phyloP scores from a whole-genome alignment of 208 protist species.

The Strigomonas culicis region DNA sequence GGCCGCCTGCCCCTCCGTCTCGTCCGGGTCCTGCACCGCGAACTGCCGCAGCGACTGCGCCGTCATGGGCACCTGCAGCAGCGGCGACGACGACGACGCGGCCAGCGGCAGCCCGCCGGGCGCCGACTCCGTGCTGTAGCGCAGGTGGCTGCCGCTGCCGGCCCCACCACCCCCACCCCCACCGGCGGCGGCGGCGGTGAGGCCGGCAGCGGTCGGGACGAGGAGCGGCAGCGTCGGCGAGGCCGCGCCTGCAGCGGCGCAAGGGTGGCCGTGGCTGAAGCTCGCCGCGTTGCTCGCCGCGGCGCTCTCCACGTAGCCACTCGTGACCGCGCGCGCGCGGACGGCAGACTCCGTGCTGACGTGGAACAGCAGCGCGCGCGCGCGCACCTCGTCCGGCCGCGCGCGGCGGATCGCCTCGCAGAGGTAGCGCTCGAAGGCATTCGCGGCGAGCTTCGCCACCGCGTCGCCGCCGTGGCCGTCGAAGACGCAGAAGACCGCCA shows the following conservation, averaged over 20 bases:
- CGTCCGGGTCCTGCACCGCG: not conserved
- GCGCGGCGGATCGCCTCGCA: conserved; percentile 30
- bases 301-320: too few species aligned
- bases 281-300: not conserved
- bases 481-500: conserved; percentile 81
- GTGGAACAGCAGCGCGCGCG: conserved; percentile 51
- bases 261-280: not conserved
- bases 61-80: not conserved
- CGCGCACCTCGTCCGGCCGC: conserved; percentile 18
- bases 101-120: not conserved
- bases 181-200: not conserved
- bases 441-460: conserved; percentile 62
- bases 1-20: not conserved
- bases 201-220: not conserved
- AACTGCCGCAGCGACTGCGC: not conserved
- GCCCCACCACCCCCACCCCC: too few species aligned
- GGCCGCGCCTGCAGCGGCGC: too few species aligned
- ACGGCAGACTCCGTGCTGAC: conserved; percentile 36
- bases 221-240: not conserved
- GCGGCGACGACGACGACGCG: too few species aligned
- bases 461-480: conserved; percentile 82
- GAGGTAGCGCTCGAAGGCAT: conserved; percentile 58
- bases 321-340: not conserved
- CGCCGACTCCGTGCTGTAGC: too few species aligned
- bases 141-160: too few species aligned